Percentiles rank a stretch among this genome's conserved stretches.
phyloP scores from a whole-genome alignment of 257 asterid genomes.

The Solanum etuberosum region DNA sequence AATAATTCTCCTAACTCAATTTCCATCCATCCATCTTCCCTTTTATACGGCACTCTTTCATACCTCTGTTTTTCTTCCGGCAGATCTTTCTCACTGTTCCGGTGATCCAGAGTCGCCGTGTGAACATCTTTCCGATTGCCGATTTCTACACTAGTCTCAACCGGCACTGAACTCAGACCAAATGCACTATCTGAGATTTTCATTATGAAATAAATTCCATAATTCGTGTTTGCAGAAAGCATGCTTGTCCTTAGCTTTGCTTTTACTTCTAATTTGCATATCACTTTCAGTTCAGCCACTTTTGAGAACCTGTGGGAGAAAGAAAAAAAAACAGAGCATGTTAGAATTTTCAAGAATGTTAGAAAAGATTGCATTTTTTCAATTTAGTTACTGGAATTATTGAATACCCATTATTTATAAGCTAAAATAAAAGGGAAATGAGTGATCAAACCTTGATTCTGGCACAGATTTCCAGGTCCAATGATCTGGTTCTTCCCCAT shows the following conservation, averaged over 20 bases:
- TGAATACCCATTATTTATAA: background rate
- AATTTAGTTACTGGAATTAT: background rate
- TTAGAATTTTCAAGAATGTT: background rate
- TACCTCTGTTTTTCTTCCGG: slow-evolving; percentile 1
- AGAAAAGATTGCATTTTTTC: background rate
- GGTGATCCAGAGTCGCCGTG: slow-evolving; percentile 1
- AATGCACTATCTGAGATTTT: slow-evolving; percentile 5
- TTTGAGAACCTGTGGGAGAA: slow-evolving; percentile 12
- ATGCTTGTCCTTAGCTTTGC: slow-evolving; percentile 1
- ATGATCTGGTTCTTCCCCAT: background rate
- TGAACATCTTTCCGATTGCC: background rate
- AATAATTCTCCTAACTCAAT: slow-evolving; percentile 23
- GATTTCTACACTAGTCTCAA: slow-evolving; percentile 1
- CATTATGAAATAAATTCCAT: slow-evolving; percentile 21
- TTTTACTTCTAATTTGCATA: slow-evolving; percentile 9
- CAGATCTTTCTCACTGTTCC: background rate
- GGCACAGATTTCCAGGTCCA: slow-evolving; percentile 22
- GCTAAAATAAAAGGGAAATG: background rate
- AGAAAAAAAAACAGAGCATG: background rate
- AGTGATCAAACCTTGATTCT: slow-evolving; percentile 12
- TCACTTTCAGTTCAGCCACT: slow-evolving; percentile 15
- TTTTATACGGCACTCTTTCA: background rate
- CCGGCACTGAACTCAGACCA: slow-evolving; percentile 21
- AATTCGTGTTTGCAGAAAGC: slow-evolving; percentile 14
- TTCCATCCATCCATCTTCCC: slow-evolving; percentile 26